phyloP scores from a whole-genome alignment of 305 asterid genomes.

The Striga hermonthica region DNA sequence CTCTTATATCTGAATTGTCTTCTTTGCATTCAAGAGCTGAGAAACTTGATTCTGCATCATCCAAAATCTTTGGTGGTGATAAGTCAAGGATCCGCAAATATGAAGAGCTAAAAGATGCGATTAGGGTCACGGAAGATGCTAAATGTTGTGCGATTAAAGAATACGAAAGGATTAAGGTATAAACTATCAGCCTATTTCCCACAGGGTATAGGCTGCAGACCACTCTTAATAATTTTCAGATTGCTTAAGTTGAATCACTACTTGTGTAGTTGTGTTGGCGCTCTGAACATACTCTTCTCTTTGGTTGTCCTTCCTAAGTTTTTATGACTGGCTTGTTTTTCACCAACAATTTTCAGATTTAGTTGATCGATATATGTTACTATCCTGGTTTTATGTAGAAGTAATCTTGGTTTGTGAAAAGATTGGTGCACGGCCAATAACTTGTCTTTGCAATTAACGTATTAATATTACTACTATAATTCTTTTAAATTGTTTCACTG shows the following conservation, averaged over 20 bases:
- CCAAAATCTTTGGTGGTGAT: slow-evolving; percentile 81
- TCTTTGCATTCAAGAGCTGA: slow-evolving; percentile 76
- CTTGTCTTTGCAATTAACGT: slow-evolving; percentile 1
- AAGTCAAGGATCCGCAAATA: slow-evolving; percentile 60
- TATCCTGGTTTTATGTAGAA: slow-evolving; percentile 14
- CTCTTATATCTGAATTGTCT: slow-evolving; percentile 80
- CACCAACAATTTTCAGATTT: not conserved
- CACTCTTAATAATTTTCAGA: slow-evolving; percentile 24
- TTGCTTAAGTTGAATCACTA: slow-evolving; percentile 18
- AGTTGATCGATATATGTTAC: slow-evolving; percentile 15
- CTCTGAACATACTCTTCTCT: slow-evolving; percentile 11
- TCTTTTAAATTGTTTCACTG: not conserved
- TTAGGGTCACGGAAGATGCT: slow-evolving; percentile 81
- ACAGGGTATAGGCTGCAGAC: slow-evolving; percentile 3
- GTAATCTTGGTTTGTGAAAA: slow-evolving; percentile 1
- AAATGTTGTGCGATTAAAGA: slow-evolving; percentile 74
- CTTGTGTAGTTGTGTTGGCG: not conserved
- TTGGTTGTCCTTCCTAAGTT: slow-evolving; percentile 20
- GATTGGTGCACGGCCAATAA: slow-evolving; percentile 14
- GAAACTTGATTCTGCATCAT: slow-evolving; percentile 73
- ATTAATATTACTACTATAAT: too few species aligned
- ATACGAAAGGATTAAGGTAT: slow-evolving; percentile 90
- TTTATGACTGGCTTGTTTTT: slow-evolving; percentile 8
- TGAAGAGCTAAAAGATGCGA: slow-evolving; percentile 71
- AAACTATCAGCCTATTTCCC: slow-evolving; percentile 19